Percentiles rank a stretch among this genome's conserved stretches.
phyloP scores from a whole-genome alignment of 768 basidiomycete genomes.

The Mycena metata region DNA sequence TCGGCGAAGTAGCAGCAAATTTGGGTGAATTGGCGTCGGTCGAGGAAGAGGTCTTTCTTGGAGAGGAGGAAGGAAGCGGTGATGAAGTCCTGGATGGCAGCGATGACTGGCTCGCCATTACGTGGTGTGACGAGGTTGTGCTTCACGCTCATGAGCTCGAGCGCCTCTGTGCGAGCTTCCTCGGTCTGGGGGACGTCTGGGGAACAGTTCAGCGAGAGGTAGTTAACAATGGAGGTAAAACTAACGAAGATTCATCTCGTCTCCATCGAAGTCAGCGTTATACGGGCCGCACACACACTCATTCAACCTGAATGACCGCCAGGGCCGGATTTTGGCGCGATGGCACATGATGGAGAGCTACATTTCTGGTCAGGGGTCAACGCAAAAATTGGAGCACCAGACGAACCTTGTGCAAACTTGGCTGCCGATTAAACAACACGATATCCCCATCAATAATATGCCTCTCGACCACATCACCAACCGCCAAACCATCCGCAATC shows the following conservation, averaged over 20 bases:
- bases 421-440: constrained; percentile 98
- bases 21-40: constrained; percentile 95
- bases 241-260: constrained; percentile 98
- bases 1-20: constrained; percentile 96
- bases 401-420: constrained; percentile 92
- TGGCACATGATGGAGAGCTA: constrained; percentile 99
- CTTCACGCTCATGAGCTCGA: constrained; percentile 97
- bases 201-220: constrained; percentile 5
- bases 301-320: constrained; percentile 97
- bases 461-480: constrained; percentile 95
- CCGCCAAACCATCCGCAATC: constrained; percentile 83
- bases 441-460: constrained; percentile 97
- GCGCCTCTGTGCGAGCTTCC: constrained; percentile 96
- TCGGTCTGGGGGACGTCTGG: constrained; percentile 98
- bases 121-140: constrained; percentile 97
- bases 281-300: constrained; percentile 99
- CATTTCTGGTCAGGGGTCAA: constrained; percentile 26
- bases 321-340: constrained; percentile 93
- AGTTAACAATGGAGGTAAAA: neutral
- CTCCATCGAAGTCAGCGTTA: constrained; percentile 99
- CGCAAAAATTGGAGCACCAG: neutral
- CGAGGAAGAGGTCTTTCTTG: constrained; percentile 91
- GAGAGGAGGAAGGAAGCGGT: constrained; percentile 97
- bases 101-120: constrained; percentile 99
- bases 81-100: constrained; percentile 99